Evolutionary conservation across 768 basidiomycete species (phyloP), one percentile per base, ranked within the genome.

Genomic region (Multifurca ochricompacta): DNA sequence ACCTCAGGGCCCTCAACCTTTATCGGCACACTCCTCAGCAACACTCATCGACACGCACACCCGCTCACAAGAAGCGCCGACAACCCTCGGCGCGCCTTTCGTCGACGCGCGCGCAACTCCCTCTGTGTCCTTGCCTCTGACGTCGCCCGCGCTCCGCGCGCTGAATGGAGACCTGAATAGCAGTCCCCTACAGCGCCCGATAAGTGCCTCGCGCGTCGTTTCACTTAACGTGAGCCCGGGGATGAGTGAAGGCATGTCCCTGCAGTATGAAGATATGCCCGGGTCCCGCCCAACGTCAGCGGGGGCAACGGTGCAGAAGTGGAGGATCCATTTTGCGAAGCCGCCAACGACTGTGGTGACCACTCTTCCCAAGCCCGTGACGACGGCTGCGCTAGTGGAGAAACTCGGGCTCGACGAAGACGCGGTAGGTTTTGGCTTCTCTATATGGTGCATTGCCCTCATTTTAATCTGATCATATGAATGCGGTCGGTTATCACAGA

Each of bases 281-380:
- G 48, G 35, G 42, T 58, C 27, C 48, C 52, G 60, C 57, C n/a
- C 36, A 49, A 4, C 28, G 11, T 19, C 46, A 34, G 43, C 58
- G 48, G 36, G 42, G 54, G 3, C 43, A 54, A n/a, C 50, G 48
- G 61, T 23, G 6, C 61, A 65, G 11, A 64, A 66, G 16, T 76
- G 75, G 75, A 64, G 63, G 7, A 67, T 81, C 43, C 70, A 79
- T 45, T 76, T 66, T 40, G 63, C 51, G 13, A 71, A 67, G 30
- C 66, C 71, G 31, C 77, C 77, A 3, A 63, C 56, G 48, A 67
- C 68, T 21, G 67, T 67, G 10, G 61, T 63, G 32, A 51, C 70
- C 4, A 51, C 30, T 9, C 18, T 32, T 13, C 13, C n/a, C 63
- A 71, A 68, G 11, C 73, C 71, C 0, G 64, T 73, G 11, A 49